Base-by-base conservation (phyloP, 169 alveolate species). In the Cryptosporidium xiaoi region DNA sequence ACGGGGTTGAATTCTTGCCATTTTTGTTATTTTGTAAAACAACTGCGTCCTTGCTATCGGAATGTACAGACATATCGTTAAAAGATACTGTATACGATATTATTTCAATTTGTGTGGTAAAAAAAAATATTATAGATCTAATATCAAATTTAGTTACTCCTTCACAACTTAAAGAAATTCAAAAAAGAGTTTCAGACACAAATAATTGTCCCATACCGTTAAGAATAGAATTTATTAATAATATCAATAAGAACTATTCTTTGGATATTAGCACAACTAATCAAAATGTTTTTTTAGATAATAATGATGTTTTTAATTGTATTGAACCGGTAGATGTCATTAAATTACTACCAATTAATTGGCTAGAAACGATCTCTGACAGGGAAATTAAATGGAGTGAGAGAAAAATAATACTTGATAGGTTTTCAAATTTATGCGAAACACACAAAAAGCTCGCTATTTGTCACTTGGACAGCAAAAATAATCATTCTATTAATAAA, bases 361-460 rank as follows among this genome's bases (percentile, higher is more conserved):
- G 87, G 87, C 71, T 77, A 24, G 71, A 77, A 33, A 40, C 29
- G 24, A 50, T 77, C 12, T 56, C 77, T 16, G 60, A 56, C 31
- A 77, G 64, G 53, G 77, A 77, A 60, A 60, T 77, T 60, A 77
- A 77, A 62, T 77, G 87, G 87, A 77, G 20, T 60, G 87, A 77
- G 40, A 56, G 87, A 40, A 77, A 77, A 60, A 13, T 44, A 27
- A 62, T 62, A 12, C 44, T 77, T 13, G 87, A 77, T 31, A 51
- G 56, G 18, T 77, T 77, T 44, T 60, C 29, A 5, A 56, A 77
- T 36, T 44, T 77, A 24, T 77, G 87, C 12, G 87, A 77, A 60
- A 40, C 44, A n/a, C 71, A 77, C 33, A 56, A 56, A 36, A 77
- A 62, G 64, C 33, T 77, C 12, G 55, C 77, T 8, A 56, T 77